Percentiles rank a stretch among this genome's conserved stretches.
phyloP scores from a whole-genome alignment of 768 basidiomycete genomes.

The Termitomyces sp. region DNA sequence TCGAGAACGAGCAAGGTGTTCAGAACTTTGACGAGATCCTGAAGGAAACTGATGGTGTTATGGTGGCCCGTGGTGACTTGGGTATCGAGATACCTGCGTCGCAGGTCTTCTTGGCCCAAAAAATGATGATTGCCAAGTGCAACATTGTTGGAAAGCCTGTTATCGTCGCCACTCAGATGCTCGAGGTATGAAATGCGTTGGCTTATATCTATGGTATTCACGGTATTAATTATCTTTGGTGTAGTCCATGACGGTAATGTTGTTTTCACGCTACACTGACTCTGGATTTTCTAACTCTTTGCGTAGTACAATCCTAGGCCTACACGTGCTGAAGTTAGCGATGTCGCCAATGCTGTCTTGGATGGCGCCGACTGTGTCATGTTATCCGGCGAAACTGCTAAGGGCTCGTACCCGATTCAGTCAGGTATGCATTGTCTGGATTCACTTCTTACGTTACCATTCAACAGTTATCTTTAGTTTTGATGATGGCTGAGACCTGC shows the following conservation, averaged over 20 bases:
- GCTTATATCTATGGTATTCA: conserved; percentile 13
- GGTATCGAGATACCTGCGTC: conserved; percentile 99
- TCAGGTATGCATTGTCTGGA: conserved; percentile 58
- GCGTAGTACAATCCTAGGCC: conserved; percentile 93
- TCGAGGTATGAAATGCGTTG: conserved; percentile 60
- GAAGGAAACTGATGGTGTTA: conserved; percentile 94
- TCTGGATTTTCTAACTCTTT: conserved; percentile 12
- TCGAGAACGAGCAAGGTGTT: conserved; percentile 99
- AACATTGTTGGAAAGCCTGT: conserved; percentile 97
- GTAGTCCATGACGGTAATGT: conserved; percentile 87
- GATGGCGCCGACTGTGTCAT: conserved; percentile 99
- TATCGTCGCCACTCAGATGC: conserved; percentile 99
- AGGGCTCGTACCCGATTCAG: conserved; percentile 94
- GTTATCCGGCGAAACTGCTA: conserved; percentile 99
- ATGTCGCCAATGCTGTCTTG: conserved; percentile 98
- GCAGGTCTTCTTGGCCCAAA: conserved; percentile 98
- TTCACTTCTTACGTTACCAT: neutral
- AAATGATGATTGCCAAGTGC: conserved; percentile 99
- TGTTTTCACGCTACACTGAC: neutral
- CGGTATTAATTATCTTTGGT: conserved; percentile 6
- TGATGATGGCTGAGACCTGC: conserved; percentile 99
- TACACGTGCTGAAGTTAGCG: conserved; percentile 98
- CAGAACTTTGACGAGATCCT: conserved; percentile 99
- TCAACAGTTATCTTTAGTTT: conserved; percentile 46
- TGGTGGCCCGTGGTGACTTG: conserved; percentile 99